Evolutionary conservation across 2,329 filamentous ascomycete genomes (phyloP), one percentile per base, ranked within the genome.

Genomic region (Periglandula ipomoeae): DNA sequence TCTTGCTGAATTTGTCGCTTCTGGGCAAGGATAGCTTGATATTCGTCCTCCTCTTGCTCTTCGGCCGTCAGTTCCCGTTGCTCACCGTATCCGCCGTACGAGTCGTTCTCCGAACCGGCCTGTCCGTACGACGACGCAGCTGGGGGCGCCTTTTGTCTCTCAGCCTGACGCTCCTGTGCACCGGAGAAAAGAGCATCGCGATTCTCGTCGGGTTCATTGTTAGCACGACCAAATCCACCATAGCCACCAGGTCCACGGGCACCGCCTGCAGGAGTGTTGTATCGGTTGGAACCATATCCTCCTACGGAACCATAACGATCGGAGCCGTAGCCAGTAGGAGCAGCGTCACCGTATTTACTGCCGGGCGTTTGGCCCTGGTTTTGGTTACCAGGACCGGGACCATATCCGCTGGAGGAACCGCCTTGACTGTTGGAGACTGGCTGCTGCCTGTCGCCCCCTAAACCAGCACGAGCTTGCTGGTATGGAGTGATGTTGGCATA

Each of bases 1-100:
- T 87, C 82, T 55, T 89, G 79, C 64, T 91, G 91, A 61, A 89
- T 76, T 59, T 94, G 79, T 56, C 83, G 74, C 57, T 69, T 70
- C 56, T 70, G 64, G 4, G 57, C 50, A 17, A 84, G 58, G 22
- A 69, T 81, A 0, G 81, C 79, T 51, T 82, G 74, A 11, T 90
- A 78, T 52, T 93, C 83, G 54, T 84, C 68, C 70, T 78, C 71
- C 49, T 95, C 88, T 62, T 88, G 70, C 74, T 81, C 80, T 56
- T 96, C 89, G 1, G 83, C 88, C 0, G 88, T 95, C 55, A 95
- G 70, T 64, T 95, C 81, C 43, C 87, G 79, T 51, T 86, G 77
- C 49, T 84, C 82, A 46, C 87, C 78, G 53, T 82, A 81, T 24
- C 74, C 76, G 23, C 71, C 76, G 50, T 72, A 75, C 11, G 61